Conservation (phyloP, 148 eudicot genomes). For the Silene uniflora region DNA sequence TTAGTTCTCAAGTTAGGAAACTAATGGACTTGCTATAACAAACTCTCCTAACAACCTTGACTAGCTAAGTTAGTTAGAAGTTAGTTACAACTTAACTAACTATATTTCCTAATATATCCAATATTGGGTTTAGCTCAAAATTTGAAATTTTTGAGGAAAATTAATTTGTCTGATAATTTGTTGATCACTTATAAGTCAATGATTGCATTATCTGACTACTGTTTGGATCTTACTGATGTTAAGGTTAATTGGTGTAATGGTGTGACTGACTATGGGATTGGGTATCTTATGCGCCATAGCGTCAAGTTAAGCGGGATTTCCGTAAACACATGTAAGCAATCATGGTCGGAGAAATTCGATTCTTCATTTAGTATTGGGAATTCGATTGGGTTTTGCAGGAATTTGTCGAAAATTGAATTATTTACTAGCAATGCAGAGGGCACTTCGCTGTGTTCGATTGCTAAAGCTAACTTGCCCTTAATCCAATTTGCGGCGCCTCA, state of each 20-base stretch:
- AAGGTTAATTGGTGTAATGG: too few species aligned
- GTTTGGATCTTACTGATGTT: too few species aligned
- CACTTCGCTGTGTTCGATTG: too few species aligned
- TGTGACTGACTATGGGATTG: background rate
- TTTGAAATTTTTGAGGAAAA: background rate
- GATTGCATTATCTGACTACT: background rate
- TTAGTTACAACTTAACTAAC: too few species aligned
- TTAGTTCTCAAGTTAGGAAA: too few species aligned
- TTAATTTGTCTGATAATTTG: background rate
- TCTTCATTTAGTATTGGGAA: background rate
- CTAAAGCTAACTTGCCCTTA: conserved; percentile 5
- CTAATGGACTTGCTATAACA: too few species aligned
- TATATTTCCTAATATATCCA: too few species aligned
- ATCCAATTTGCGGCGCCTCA: background rate
- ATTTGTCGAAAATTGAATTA: background rate
- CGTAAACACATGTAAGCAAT: background rate
- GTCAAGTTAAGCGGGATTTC: background rate
- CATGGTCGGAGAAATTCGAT: background rate
- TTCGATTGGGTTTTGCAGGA: too few species aligned
- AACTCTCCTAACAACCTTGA: too few species aligned
- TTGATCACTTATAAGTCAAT: background rate
- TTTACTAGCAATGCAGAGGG: background rate
- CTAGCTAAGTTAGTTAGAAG: too few species aligned
- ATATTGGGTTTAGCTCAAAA: background rate
- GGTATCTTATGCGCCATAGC: background rate